Base-by-base conservation (phyloP, 2,329 filamentous ascomycete species). In the Alternaria panax region DNA sequence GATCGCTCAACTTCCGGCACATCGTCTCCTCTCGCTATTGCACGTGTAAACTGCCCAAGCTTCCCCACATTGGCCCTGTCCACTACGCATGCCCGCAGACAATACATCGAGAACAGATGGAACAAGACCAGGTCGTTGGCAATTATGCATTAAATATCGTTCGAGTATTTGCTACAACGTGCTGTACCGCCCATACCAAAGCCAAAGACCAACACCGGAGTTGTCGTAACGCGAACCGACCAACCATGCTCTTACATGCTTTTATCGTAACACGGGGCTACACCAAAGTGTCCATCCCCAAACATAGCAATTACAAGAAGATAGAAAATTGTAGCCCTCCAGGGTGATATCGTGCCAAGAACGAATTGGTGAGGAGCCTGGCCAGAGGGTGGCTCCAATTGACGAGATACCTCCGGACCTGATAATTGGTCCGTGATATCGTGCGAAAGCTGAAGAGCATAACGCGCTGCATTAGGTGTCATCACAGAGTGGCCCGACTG, bases 301-400 rank as follows among this genome's bases (percentile, higher is more conserved):
- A 55, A 66, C 65, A 54, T 67, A 56, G 46, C 57, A 63, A 67
- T 67, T 67, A 67, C 65, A 67, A 67, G 30, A 54, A 64, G 48
- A 63, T 64, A 67, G 59, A 61, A 66, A 67, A 40, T 28, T 56
- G 54, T 53, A 40, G 28, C 42, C 52, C 47, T 42, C 38, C 32
- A 51, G 41, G 51, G 46, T 52, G 59, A 51, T 54, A 11, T 41
- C 42, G 51, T 47, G 48, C 34, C 42, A 53, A 51, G 32, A 53
- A 57, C 27, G 52, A 57, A 56, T 50, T 56, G 38, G 20, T 22
- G 36, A 51, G 50, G 34, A 63, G 51, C 36, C 38, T 7, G 52
- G 47, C 45, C 57, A 22, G 12, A 28, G n/a, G 47, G 52, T 43
- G 25, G 56, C 57, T 58, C 56, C 56, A 47, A 20, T 58, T 45